Evolutionary conservation across 306 rosid species (phyloP), one percentile per base, ranked within the genome.

Genomic region (Mimosa pudica): DNA sequence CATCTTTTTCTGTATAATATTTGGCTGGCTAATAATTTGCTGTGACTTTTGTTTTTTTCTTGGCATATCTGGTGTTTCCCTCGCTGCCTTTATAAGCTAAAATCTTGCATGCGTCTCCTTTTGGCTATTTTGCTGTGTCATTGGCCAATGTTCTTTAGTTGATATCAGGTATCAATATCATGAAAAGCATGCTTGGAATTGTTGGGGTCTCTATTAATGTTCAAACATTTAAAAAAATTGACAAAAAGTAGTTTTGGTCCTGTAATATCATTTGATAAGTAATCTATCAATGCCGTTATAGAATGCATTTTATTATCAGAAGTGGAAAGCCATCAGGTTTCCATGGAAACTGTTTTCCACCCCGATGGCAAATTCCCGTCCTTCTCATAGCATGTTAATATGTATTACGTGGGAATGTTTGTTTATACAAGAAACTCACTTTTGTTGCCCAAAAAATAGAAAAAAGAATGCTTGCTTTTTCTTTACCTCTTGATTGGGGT

Each of bases 121-220:
- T 10, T 10, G 62, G 48, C 47, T 62, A 44, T 48, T 64, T 12
- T 11, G 20, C 4, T 58, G 49, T 49, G 38, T 36, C 49, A 36
- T 54, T 66, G 71, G 13, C 49, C 33, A 3, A 67, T 67, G 14
- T 67, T 41, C 72, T 18, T 18, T 2, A 4, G 36, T 47, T 10
- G 74, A 46, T 54, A 48, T 47, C 10, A 47, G 58, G 41, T 70
- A 47, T 16, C 69, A 63, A 10, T 63, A 12, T 69, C 73, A 42
- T 69, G 48, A 42, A 42, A n/a, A 42, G 73, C 30, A 46, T n/a
- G 17, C 44, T 45, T 30, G 41, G 35, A 36, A 3, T 70, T 70
- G 57, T 12, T 61, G 67, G 67, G 67, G 36, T 61, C 16, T 61
- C 38, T 61, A 38, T 30, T 30, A 10, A 30, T 30, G 67, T 30